Conservation (phyloP, 1,284 basidiomycete genomes). For the Boletus holoroseus region DNA sequence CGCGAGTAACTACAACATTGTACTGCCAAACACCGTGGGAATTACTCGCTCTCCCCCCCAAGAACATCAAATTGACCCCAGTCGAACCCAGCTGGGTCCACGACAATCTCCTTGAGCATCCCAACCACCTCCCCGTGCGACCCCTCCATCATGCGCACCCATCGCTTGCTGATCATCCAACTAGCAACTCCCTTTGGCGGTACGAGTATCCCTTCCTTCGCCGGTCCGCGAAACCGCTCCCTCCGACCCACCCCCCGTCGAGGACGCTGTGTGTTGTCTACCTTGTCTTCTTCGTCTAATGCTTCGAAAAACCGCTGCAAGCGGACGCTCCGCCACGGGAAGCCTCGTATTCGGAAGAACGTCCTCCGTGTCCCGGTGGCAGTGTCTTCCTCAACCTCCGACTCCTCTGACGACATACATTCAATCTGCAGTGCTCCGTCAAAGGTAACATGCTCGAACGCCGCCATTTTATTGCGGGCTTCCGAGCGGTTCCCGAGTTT, state of each 20-base stretch:
- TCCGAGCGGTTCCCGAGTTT: constrained; percentile 61
- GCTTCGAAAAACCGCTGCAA: constrained; percentile 51
- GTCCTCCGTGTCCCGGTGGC: constrained; percentile 23
- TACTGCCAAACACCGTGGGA: constrained; percentile 9
- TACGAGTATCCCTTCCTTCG: constrained; percentile 52
- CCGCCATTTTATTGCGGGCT: constrained; percentile 46
- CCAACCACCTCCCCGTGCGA: constrained; percentile 44
- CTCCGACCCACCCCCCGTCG: constrained; percentile 53
- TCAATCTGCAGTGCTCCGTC: constrained; percentile 64
- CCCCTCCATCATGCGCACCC: constrained; percentile 42
- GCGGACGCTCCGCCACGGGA: constrained; percentile 58
- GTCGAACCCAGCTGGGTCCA: constrained; percentile 45
- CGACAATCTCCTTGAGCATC: constrained; percentile 40
- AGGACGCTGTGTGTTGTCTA: constrained; percentile 42
- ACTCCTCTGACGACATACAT: constrained; percentile 77
- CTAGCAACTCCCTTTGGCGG: constrained; percentile 57
- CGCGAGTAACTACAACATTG: not conserved
- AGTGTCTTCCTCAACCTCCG: constrained; percentile 46
- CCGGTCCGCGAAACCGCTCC: constrained; percentile 48
- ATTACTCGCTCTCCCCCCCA: constrained; percentile 51
- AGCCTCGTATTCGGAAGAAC: constrained; percentile 49
- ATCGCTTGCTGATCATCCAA: constrained; percentile 73
- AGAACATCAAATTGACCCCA: constrained; percentile 38
- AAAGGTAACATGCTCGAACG: constrained; percentile 56
- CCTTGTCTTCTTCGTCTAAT: constrained; percentile 53